Percentiles rank a stretch among this genome's conserved stretches.
Conservation (phyloP, 2,329 filamentous ascomycete species). For the Juglanconis sp. region DNA sequence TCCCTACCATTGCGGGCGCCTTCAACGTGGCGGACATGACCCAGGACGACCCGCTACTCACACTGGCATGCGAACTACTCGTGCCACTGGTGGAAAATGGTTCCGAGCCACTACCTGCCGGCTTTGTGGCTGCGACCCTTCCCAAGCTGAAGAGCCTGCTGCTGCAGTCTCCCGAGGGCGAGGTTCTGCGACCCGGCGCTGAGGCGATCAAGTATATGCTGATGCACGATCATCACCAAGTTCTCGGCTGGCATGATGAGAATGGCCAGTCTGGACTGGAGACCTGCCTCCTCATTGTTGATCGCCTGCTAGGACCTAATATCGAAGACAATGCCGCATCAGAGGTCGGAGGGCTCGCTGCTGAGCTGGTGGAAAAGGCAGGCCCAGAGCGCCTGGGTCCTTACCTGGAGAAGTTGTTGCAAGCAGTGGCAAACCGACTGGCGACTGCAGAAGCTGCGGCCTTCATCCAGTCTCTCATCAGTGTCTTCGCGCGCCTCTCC, state of each 20-base stretch:
- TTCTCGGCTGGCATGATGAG: constrained; percentile 82
- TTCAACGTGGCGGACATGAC: constrained; percentile 86
- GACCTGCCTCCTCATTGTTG: constrained; percentile 85
- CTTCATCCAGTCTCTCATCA: constrained; percentile 92
- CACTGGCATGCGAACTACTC: constrained; percentile 74
- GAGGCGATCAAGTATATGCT: constrained; percentile 87
- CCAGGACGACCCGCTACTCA: constrained; percentile 79
- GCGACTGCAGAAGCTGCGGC: constrained; percentile 78
- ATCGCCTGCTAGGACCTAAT: constrained; percentile 76
- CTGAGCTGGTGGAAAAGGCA: constrained; percentile 92
- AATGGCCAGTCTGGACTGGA: constrained; percentile 80
- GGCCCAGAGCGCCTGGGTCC: constrained; percentile 87
- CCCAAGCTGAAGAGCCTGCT: constrained; percentile 83
- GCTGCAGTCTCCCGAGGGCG: constrained; percentile 80
- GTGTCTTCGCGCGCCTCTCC: constrained; percentile 90
- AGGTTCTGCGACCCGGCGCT: constrained; percentile 81
- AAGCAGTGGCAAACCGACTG: constrained; percentile 82
- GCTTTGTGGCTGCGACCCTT: constrained; percentile 80
- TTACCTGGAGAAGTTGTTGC: constrained; percentile 81
- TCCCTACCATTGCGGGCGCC: constrained; percentile 83
- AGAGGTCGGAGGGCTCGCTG: constrained; percentile 93
- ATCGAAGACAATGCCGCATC: constrained; percentile 93
- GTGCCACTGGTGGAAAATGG: constrained; percentile 78
- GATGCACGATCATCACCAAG: constrained; percentile 82
- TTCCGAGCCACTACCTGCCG: constrained; percentile 77